A percentile compares a stretch with the other conserved stretches of the same genome.
phyloP scores from a whole-genome alignment of 2,329 filamentous ascomycete genomes.

The Pseudogymnoascus sp. region DNA sequence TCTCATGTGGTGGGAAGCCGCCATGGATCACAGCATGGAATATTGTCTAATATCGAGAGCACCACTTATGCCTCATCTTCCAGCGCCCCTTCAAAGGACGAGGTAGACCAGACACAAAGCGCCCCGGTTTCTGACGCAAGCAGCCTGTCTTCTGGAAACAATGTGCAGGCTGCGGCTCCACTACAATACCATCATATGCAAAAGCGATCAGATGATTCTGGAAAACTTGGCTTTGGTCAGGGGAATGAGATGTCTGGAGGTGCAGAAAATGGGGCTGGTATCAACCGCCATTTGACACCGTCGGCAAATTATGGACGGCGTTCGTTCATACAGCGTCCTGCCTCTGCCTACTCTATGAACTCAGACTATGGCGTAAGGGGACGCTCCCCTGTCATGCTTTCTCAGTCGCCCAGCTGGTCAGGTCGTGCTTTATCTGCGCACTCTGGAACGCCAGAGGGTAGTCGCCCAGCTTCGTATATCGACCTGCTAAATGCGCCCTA shows the following conservation, averaged over 20 bases:
- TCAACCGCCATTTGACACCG: slow-evolving; percentile 58
- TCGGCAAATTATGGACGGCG: slow-evolving; percentile 46
- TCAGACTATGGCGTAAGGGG: slow-evolving; percentile 62
- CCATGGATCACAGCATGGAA: slow-evolving; percentile 4
- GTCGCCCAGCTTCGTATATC: slow-evolving; percentile 28
- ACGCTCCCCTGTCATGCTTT: slow-evolving; percentile 44
- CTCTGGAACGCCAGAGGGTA: slow-evolving; percentile 24
- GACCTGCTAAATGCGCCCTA: slow-evolving; percentile 50
- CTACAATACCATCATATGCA: slow-evolving; percentile 54
- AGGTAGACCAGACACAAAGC: not conserved
- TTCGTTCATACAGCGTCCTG: slow-evolving; percentile 59
- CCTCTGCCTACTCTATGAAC: slow-evolving; percentile 67
- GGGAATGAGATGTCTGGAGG: slow-evolving; percentile 16
- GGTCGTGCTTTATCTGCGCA: slow-evolving; percentile 26
- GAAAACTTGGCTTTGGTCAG: slow-evolving; percentile 17
- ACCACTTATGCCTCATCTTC: slow-evolving; percentile 17
- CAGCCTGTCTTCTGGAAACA: slow-evolving; percentile 14
- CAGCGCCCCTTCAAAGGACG: slow-evolving; percentile 10
- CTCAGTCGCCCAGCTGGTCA: slow-evolving; percentile 25
- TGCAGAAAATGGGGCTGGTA: slow-evolving; percentile 41
- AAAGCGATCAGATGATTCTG: slow-evolving; percentile 36
- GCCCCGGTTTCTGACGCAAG: not conserved
- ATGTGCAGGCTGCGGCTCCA: slow-evolving; percentile 38
- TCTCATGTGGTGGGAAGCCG: not conserved
- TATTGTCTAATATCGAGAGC: slow-evolving; percentile 11